Evolutionary conservation across 2,329 filamentous ascomycete genomes (phyloP).

Genomic region (Monosporascus sp.): DNA sequence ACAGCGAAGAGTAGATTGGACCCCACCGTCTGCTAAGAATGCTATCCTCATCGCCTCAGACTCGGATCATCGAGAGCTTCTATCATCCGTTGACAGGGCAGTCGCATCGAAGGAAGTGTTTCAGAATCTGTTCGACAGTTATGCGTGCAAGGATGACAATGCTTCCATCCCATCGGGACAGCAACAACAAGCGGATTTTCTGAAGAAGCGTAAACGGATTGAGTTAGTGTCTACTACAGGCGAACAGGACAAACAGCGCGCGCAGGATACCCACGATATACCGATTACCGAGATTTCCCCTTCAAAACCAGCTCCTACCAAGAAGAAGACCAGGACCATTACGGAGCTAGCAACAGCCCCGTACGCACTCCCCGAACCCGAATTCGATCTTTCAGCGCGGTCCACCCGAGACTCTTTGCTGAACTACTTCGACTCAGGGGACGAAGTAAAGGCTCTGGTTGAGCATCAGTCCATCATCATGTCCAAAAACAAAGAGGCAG

Average conservation of each 20-base stretch:
- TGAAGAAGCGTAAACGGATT: conserved; percentile 54
- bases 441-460: conserved; percentile 28
- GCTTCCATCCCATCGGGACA: conserved; percentile 3
- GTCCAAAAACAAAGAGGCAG: conserved; percentile 30
- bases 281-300: conserved; percentile 22
- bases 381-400: conserved; percentile 21
- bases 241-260: conserved; percentile 16
- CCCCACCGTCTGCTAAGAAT: conserved; percentile 49
- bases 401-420: conserved; percentile 34
- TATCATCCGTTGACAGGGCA: conserved; percentile 19
- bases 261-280: background rate
- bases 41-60: conserved; percentile 24
- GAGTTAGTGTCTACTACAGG: conserved; percentile 40
- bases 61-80: conserved; percentile 26
- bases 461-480: conserved; percentile 27
- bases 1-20: conserved; percentile 60
- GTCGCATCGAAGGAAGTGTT: conserved; percentile 32
- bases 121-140: conserved; percentile 38
- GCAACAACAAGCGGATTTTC: conserved; percentile 20
- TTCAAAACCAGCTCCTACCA: conserved; percentile 47
- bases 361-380: conserved; percentile 44
- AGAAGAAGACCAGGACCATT: conserved; percentile 71
- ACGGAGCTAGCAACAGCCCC: conserved; percentile 72
- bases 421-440: conserved; percentile 38
- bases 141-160: conserved; percentile 28